Percentiles rank a stretch among this genome's conserved stretches.
phyloP scores from a whole-genome alignment of 768 basidiomycete genomes.

The Kwoniella bestiolae region DNA sequence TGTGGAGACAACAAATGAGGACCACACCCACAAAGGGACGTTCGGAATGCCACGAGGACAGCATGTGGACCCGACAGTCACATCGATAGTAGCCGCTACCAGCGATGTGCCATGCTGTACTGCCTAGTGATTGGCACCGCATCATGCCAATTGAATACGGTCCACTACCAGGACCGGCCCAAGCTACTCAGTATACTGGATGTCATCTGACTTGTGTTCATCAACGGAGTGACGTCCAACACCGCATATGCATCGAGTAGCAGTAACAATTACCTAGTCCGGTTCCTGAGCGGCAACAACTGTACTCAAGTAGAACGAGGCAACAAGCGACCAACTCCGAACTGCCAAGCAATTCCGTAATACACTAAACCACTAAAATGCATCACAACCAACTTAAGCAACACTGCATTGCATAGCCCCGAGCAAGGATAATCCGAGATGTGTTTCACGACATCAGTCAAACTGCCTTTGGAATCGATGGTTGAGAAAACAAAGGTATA shows the following conservation, averaged over 20 bases:
- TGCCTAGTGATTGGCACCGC: too few relatives aligned
- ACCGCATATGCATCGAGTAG: background rate
- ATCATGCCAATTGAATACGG: too few relatives aligned
- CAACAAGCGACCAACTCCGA: background rate
- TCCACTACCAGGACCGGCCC: too few relatives aligned
- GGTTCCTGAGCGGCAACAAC: constrained; percentile 10
- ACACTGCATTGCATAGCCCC: background rate
- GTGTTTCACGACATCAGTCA: too few relatives aligned
- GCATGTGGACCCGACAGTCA: too few relatives aligned
- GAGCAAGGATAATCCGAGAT: background rate
- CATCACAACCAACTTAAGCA: background rate
- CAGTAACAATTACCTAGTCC: background rate
- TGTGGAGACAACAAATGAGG: too few relatives aligned
- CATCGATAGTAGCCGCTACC: too few relatives aligned
- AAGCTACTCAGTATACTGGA: too few relatives aligned
- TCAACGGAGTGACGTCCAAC: background rate
- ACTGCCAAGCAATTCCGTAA: constrained; percentile 1
- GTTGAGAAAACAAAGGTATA: background rate
- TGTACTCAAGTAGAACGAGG: too few relatives aligned
- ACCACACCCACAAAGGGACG: too few relatives aligned
- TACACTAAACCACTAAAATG: background rate
- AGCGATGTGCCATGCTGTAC: too few relatives aligned
- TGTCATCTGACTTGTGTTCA: background rate
- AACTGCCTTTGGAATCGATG: background rate
- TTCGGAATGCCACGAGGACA: too few relatives aligned